Conservation (phyloP, 768 basidiomycete species). For the Pisolithus microcarpus region DNA sequence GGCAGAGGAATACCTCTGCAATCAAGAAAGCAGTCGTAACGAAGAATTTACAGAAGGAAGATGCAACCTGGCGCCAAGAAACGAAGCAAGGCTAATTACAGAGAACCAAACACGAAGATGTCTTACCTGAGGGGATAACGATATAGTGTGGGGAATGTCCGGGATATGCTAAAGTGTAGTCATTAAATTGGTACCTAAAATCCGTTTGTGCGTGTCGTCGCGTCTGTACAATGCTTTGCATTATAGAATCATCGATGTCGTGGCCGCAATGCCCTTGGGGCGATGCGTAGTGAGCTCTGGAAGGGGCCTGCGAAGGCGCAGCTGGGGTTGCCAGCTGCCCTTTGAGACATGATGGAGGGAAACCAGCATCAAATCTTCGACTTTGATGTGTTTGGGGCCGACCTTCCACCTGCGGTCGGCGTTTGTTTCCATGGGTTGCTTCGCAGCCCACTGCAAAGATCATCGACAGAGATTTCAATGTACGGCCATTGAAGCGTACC, state of each 20-base stretch:
- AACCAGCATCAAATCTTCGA: conserved; percentile 66
- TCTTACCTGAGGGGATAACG: neutral
- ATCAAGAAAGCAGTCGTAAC: neutral
- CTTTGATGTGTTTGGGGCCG: conserved; percentile 46
- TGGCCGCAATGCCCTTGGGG: neutral
- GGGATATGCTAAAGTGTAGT: too few relatives aligned
- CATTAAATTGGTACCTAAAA: neutral
- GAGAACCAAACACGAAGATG: neutral
- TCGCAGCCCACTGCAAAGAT: conserved; percentile 39
- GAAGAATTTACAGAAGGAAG: neutral
- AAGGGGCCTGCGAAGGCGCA: conserved; percentile 37
- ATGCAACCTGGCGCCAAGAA: neutral
- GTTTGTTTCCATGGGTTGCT: conserved; percentile 54
- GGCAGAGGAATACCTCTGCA: neutral
- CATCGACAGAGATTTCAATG: conserved; percentile 1
- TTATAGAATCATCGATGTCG: conserved; percentile 1
- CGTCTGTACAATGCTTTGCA: too few relatives aligned
- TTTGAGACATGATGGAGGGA: conserved; percentile 79
- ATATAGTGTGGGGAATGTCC: too few relatives aligned
- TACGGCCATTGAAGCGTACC: conserved; percentile 28
- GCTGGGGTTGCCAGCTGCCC: conserved; percentile 77
- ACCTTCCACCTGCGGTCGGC: conserved; percentile 57
- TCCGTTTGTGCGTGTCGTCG: neutral
- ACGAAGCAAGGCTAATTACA: neutral
- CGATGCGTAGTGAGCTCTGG: neutral